A percentile compares a stretch with the other conserved stretches of the same genome.
Conservation (phyloP, 2,329 filamentous ascomycete species). For the Aplosporella prunicola region DNA sequence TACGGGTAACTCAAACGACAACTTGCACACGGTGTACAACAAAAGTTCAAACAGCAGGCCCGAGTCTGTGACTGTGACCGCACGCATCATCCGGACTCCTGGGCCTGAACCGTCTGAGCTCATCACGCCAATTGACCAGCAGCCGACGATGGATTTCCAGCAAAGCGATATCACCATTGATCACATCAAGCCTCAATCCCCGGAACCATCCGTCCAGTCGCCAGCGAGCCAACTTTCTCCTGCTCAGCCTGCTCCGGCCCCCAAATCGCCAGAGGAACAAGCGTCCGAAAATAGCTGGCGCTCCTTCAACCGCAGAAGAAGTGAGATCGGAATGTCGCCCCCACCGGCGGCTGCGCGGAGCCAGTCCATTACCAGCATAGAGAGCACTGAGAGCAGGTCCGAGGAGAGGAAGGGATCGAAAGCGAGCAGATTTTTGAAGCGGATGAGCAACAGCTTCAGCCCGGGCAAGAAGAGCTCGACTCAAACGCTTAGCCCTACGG, state of each 20-base stretch:
- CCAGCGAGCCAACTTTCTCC: conserved; percentile 12
- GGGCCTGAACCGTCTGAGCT: conserved; percentile 26
- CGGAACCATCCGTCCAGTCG: conserved; percentile 19
- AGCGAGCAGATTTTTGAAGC: conserved; percentile 54
- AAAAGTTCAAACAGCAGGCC: conserved; percentile 36
- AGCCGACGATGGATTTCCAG: conserved; percentile 41
- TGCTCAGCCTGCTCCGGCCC: conserved; percentile 3
- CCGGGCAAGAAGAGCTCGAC: conserved; percentile 42
- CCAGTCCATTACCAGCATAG: conserved; percentile 19
- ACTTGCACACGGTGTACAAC: conserved; percentile 29
- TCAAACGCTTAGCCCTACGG: conserved; percentile 24
- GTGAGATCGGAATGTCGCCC: conserved; percentile 24
- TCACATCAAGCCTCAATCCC: conserved; percentile 21
- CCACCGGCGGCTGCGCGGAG: conserved; percentile 20
- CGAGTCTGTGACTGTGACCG: conserved; percentile 81
- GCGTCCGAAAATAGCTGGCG: conserved; percentile 31
- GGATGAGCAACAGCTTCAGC: conserved; percentile 54
- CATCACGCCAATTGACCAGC: conserved; percentile 37
- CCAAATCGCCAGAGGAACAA: conserved; percentile 8
- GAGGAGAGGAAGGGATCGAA: conserved; percentile 47
- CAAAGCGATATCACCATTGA: conserved; percentile 54
- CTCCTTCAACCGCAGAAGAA: conserved; percentile 27
- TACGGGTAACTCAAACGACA: conserved; percentile 8
- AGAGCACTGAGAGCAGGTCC: conserved; percentile 30
- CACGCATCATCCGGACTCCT: conserved; percentile 59